Conservation (phyloP, 2,329 filamentous ascomycete species). For the Cercospora sp. region DNA sequence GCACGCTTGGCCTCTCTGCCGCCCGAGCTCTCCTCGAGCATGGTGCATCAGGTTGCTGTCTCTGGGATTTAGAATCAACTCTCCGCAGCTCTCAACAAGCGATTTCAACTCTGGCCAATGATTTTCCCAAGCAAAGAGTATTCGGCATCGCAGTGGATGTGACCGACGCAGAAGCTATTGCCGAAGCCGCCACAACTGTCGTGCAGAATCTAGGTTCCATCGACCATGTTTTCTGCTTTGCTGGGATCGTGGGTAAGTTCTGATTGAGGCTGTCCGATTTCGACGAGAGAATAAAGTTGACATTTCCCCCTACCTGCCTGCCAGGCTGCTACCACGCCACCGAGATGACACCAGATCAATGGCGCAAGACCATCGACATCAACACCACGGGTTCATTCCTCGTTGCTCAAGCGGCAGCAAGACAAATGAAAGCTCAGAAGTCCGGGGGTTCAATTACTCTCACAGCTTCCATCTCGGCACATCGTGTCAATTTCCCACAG, state of each 20-base stretch:
- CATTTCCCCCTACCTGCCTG: background rate
- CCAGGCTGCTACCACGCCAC: constrained; percentile 56
- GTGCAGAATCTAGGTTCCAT: constrained; percentile 52
- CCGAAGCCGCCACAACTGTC: constrained; percentile 45
- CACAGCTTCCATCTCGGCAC: constrained; percentile 66
- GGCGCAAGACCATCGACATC: constrained; percentile 65
- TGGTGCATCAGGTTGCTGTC: constrained; percentile 58
- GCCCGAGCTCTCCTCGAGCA: constrained; percentile 68
- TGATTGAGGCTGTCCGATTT: background rate
- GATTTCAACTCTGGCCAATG: constrained; percentile 50
- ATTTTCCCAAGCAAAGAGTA: constrained; percentile 59
- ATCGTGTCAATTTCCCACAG: constrained; percentile 70
- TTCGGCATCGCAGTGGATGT: constrained; percentile 59
- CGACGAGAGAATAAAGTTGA: background rate
- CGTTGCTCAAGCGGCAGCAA: constrained; percentile 64
- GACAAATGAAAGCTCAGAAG: constrained; percentile 54
- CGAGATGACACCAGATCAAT: constrained; percentile 59
- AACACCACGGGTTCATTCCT: constrained; percentile 72
- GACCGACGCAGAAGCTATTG: constrained; percentile 54
- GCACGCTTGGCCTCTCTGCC: constrained; percentile 60
- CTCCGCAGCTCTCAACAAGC: constrained; percentile 42
- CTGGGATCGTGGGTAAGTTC: constrained; percentile 62
- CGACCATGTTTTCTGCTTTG: constrained; percentile 63
- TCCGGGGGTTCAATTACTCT: constrained; percentile 64
- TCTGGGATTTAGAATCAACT: constrained; percentile 60